A percentile compares a stretch with the other conserved stretches of the same genome.
Conservation (phyloP, 345 rosid genomes). For the Heritiera littoralis region DNA sequence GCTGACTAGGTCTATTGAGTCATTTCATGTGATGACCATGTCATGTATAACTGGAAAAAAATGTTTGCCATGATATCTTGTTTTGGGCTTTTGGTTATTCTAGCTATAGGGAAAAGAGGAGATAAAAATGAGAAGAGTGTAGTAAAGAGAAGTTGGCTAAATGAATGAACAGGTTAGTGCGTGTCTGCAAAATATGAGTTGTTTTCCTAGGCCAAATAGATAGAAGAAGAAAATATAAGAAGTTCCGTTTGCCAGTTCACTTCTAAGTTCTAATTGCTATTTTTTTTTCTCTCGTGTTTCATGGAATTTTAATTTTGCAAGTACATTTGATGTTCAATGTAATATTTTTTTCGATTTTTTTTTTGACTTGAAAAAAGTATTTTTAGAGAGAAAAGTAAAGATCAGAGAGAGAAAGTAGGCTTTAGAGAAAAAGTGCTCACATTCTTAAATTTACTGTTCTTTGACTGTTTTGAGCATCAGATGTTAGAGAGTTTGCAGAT, state of each 20-base stretch:
- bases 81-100: neutral
- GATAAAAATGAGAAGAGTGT: too few relatives aligned
- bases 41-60: neutral
- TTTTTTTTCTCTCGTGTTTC: neutral
- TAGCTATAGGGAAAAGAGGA: neutral
- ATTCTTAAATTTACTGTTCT: neutral
- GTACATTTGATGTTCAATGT: neutral
- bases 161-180: neutral
- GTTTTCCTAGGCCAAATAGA: neutral
- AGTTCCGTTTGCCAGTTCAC: neutral
- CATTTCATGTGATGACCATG: neutral
- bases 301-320: neutral
- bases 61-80: neutral
- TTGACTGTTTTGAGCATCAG: neutral
- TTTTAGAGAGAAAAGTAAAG: neutral
- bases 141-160: neutral
- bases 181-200: constrained; percentile 1
- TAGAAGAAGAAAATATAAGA: neutral
- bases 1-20: neutral
- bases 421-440: neutral
- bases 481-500: neutral
- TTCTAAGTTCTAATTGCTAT: neutral
- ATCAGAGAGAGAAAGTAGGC: neutral
- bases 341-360: neutral
- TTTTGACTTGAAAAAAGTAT: neutral